phyloP scores from a whole-genome alignment of 805 yeast genomes.

The Candida silvicultrix region DNA sequence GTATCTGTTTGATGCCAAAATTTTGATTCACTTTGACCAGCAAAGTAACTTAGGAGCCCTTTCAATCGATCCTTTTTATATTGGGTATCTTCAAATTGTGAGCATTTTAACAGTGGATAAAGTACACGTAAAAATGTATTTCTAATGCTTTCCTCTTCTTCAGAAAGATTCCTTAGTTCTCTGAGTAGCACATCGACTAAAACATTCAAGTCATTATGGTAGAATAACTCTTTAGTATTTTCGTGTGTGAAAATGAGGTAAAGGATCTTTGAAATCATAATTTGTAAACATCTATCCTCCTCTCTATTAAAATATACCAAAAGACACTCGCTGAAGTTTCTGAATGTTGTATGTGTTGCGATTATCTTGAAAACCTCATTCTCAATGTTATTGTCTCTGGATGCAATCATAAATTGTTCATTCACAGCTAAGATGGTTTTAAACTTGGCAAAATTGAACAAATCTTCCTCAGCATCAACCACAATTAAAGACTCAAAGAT shows the following conservation, averaged over 20 bases:
- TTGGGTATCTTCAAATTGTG: slow-evolving; percentile 49
- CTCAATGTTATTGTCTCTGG: slow-evolving; percentile 22
- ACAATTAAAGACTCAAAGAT: slow-evolving; percentile 41
- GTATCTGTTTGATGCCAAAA: slow-evolving; percentile 30
- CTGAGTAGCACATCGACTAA: slow-evolving; percentile 77
- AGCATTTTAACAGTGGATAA: slow-evolving; percentile 59
- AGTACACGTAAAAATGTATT: slow-evolving; percentile 72
- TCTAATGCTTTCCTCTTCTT: slow-evolving; percentile 49
- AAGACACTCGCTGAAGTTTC: slow-evolving; percentile 59
- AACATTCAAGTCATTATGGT: slow-evolving; percentile 79
- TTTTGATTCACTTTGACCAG: slow-evolving; percentile 22
- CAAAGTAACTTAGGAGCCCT: slow-evolving; percentile 44
- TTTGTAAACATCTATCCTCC: slow-evolving; percentile 61
- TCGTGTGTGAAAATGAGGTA: slow-evolving; percentile 64
- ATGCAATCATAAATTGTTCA: slow-evolving; percentile 79
- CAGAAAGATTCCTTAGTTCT: slow-evolving; percentile 67
- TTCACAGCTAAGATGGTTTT: slow-evolving; percentile 68
- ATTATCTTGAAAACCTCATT: slow-evolving; percentile 55
- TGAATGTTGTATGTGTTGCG: slow-evolving; percentile 34
- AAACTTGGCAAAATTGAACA: slow-evolving; percentile 61
- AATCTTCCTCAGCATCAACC: slow-evolving; percentile 44
- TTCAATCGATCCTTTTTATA: slow-evolving; percentile 54
- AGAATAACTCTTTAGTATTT: slow-evolving; percentile 58
- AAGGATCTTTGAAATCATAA: slow-evolving; percentile 72
- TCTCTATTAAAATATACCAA: slow-evolving; percentile 76